Base-by-base conservation (phyloP, 441 rosid species). In the Breynia disticha region DNA sequence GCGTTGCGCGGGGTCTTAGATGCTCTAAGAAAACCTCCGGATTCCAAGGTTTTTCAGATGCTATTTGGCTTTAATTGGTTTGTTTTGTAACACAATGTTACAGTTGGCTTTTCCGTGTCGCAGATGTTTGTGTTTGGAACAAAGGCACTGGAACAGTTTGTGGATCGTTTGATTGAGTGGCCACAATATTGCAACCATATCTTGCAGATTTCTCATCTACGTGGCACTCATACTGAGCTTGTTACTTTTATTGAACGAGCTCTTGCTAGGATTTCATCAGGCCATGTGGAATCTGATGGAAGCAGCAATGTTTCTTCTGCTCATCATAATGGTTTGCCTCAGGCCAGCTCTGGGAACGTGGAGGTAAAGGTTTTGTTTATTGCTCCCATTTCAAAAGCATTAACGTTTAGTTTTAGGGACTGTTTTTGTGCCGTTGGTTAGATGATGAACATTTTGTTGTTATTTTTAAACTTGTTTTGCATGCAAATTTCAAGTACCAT, bases 161-260 rank as follows among this genome's bases (percentile, higher is more conserved):
- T 87, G 71, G 97, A 85, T 68, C 96, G 99, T 58, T 70, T 94
- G 54, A 81, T 90, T 65, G 99, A 90, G 76, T 86, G 94, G 91
- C 99, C 99, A 8, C 99, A 87, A 51, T 94, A 94, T 73, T 94
- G 99, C 75, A 90, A 90, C 74, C 99, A 94, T 70, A 87, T 94
- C 56, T 78, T 94, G 55, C 99, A 94, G 80, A 94, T 94, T 72
- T 94, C 99, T 70, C 95, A 94, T 73, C 72, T 94, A 61, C 95
- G 99, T 39, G 70, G 72, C 50, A 77, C 91, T 59, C 97, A 90
- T 69, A 56, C 90, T 7, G 96, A 90, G 63, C 76, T 94, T 78
- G 96, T 94, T 73, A 66, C 91, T 58, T 87, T 86, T 72, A 90
- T 94, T 57, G 99, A 94, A 54, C 76, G 82, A 50, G 85, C 87